Base-by-base conservation (phyloP, 1,284 basidiomycete genomes). In the Naganishia liquefaciens region DNA sequence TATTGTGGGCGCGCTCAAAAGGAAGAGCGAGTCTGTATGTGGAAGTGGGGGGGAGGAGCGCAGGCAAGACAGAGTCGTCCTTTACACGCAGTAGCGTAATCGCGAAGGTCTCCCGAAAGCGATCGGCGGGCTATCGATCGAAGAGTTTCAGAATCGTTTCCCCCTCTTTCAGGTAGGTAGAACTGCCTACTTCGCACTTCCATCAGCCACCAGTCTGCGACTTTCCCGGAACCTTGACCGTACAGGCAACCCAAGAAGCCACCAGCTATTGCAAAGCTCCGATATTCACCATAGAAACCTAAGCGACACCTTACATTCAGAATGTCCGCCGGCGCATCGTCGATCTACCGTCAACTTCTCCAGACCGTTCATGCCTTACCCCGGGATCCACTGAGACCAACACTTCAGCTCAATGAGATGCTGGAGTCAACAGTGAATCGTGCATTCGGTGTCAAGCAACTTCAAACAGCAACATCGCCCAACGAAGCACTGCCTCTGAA, bases 341-440 rank as follows among this genome's bases (percentile, higher is more conserved):
- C 40, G 17, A 50, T 64, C 37, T 67, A 67, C 49, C 44, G 54
- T 42, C 69, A 68, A 23, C 69, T 76, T 33, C 57, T 73, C 49
- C 61, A 68, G 13, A 63, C 74, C 33, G 68, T 71, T 50, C 72
- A 72, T 55, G 66, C 74, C 9, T 65, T 77, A 42, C 74, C 73
- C 17, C 64, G 72, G 19, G 73, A 75, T 19, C 76, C 76, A 3
- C 70, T 77, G 62, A 70, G 75, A 37, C 68, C 72, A 21, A 63
- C 68, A 13, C 71, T 73, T n/a, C 76, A 77, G 66, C 71, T 77
- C 0, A 69, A 70, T 10, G 70, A 73, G 46, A 74, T 75, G 13
- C 64, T 77, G 21, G 72, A 73, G 53, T 68, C 64, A 17, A 71
- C 75, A 55, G 69, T 73, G 23, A 58, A 63, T 19, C 70, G 75